Conservation (phyloP, 106 monocot species). For the Gastrodia elata region DNA sequence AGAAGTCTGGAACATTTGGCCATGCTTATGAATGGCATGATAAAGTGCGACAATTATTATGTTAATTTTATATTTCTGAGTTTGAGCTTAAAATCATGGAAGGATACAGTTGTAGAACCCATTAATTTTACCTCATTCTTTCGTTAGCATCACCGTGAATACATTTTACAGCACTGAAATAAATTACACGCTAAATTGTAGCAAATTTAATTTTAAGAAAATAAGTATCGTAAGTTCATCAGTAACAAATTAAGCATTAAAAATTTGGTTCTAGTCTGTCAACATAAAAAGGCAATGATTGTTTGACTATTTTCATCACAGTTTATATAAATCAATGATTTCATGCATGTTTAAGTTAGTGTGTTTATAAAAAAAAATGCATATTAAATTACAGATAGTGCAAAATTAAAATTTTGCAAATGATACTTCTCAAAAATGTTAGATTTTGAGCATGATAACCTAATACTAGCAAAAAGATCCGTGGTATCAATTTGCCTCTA, state of each 20-base stretch:
- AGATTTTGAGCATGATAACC: neutral
- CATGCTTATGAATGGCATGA: neutral
- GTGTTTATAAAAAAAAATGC: neutral
- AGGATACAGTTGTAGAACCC: neutral
- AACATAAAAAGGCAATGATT: too few relatives aligned
- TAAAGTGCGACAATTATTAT: neutral
- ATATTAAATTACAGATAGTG: neutral
- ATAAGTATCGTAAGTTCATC: too few relatives aligned
- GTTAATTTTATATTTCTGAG: neutral
- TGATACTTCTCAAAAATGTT: neutral
- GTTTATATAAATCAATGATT: neutral
- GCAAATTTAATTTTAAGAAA: too few relatives aligned
- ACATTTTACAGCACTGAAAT: neutral
- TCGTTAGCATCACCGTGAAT: neutral
- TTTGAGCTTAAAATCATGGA: neutral
- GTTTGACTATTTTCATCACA: too few relatives aligned
- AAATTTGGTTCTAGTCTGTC: too few relatives aligned
- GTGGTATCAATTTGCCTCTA: neutral
- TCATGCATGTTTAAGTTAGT: neutral
- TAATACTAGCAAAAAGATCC: neutral
- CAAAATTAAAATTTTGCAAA: neutral
- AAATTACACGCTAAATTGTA: too few relatives aligned
- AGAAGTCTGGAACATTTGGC: neutral
- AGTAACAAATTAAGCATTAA: too few relatives aligned
- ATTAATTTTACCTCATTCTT: neutral